Evolutionary conservation across 78 protist species (phyloP).

Genomic region (Emiliania huxleyi): DNA sequence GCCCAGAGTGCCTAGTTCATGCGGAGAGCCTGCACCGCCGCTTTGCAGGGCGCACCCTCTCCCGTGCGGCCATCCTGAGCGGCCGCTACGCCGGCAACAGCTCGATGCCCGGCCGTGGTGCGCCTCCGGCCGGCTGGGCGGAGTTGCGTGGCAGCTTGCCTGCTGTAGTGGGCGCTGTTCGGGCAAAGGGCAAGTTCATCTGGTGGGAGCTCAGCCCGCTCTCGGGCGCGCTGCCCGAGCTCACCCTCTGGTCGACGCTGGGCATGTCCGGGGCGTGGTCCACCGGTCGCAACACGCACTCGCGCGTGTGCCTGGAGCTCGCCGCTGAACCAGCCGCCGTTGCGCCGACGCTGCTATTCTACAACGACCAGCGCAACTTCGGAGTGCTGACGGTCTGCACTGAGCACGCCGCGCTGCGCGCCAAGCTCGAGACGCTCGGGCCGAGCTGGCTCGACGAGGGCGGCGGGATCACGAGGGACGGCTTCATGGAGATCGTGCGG

Average conservation of each 20-base stretch:
- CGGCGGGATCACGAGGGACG: not conserved
- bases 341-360: not conserved
- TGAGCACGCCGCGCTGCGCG: not conserved
- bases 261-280: conserved; percentile 2
- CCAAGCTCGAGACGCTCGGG: not conserved
- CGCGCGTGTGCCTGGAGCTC: not conserved
- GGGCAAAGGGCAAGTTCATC: not conserved
- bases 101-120: too few relatives aligned
- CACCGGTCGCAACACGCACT: not conserved
- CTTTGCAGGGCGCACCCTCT: not conserved
- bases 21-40: not conserved
- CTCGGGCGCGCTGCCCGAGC: too few relatives aligned
- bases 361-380: conserved; percentile 24
- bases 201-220: not conserved
- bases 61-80: not conserved
- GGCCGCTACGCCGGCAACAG: not conserved
- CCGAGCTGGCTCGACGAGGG: not conserved
- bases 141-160: not conserved
- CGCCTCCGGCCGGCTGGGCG: not conserved
- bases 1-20: not conserved
- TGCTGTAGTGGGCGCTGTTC: not conserved
- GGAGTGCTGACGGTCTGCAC: not conserved
- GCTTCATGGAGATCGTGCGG: not conserved
- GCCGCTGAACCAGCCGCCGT: too few relatives aligned
- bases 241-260: not conserved